phyloP scores from a whole-genome alignment of 331 rosid genomes.

The Rhamnella rubrinervis region DNA sequence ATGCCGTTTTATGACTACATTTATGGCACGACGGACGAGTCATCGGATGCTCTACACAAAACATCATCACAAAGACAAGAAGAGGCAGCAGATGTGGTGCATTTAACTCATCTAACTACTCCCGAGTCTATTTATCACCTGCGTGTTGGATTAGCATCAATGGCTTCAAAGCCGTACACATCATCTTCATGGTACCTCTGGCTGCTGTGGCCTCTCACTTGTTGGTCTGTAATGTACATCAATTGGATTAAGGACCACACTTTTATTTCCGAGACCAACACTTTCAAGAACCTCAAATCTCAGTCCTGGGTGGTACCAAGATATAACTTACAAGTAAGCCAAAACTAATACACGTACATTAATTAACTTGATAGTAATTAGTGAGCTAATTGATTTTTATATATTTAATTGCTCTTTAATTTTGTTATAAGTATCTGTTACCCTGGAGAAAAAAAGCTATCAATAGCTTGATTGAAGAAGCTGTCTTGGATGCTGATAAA shows the following conservation, averaged over 20 bases:
- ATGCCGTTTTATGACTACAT: slow-evolving; percentile 81
- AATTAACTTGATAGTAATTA: too few relatives aligned
- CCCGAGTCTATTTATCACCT: slow-evolving; percentile 67
- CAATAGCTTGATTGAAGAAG: slow-evolving; percentile 60
- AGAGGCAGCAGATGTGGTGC: slow-evolving; percentile 55
- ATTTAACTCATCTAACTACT: slow-evolving; percentile 59
- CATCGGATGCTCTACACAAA: slow-evolving; percentile 41
- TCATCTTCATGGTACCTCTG: slow-evolving; percentile 48
- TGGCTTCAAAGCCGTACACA: slow-evolving; percentile 59
- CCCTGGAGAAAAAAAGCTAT: slow-evolving; percentile 47
- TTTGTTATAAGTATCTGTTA: slow-evolving; percentile 35
- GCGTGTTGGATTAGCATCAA: slow-evolving; percentile 49
- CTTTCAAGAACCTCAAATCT: slow-evolving; percentile 40
- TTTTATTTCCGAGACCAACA: slow-evolving; percentile 50
- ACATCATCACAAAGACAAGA: slow-evolving; percentile 38
- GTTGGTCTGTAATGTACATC: slow-evolving; percentile 29
- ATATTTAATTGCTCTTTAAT: neutral
- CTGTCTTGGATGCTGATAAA: slow-evolving; percentile 59
- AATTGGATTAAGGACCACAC: slow-evolving; percentile 45
- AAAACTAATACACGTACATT: too few relatives aligned
- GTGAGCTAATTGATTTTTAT: too few relatives aligned
- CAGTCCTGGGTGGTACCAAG: slow-evolving; percentile 72
- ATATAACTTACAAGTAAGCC: slow-evolving; percentile 31
- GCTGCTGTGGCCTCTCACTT: slow-evolving; percentile 70
- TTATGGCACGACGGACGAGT: slow-evolving; percentile 63